Percentiles rank a stretch among this genome's conserved stretches.
phyloP scores from a whole-genome alignment of 148 eudicot species.

The Rhododendron henanense region DNA sequence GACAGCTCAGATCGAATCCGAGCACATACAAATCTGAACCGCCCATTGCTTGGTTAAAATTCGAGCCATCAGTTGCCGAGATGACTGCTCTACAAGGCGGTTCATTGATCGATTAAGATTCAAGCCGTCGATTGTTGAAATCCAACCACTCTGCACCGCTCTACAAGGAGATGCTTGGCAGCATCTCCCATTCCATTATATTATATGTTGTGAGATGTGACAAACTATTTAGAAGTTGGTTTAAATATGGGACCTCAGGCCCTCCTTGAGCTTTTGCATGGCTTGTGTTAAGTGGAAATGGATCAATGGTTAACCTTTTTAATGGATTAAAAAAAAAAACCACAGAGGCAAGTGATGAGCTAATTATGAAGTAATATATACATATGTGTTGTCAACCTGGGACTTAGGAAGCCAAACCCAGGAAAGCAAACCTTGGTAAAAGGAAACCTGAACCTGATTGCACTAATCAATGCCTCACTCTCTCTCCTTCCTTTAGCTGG shows the following conservation, averaged over 20 bases:
- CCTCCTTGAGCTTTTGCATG: no score
- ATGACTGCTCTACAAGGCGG: no score
- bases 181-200: no score
- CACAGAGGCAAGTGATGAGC: background rate
- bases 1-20: no score
- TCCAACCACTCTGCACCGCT: no score
- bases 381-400: background rate
- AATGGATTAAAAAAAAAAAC: background rate
- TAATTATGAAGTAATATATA: background rate
- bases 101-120: no score
- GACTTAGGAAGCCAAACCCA: background rate
- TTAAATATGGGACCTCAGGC: background rate
- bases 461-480: conserved; percentile 8
- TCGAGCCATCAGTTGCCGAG: no score
- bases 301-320: background rate
- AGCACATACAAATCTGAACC: no score
- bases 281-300: background rate
- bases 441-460: conserved; percentile 1
- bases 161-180: no score
- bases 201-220: background rate
- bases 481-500: background rate
- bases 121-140: no score
- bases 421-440: background rate
- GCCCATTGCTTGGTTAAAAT: no score
- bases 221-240: no score